Conservation (phyloP, 805 yeast species). For the Ogataea trehalophila region DNA sequence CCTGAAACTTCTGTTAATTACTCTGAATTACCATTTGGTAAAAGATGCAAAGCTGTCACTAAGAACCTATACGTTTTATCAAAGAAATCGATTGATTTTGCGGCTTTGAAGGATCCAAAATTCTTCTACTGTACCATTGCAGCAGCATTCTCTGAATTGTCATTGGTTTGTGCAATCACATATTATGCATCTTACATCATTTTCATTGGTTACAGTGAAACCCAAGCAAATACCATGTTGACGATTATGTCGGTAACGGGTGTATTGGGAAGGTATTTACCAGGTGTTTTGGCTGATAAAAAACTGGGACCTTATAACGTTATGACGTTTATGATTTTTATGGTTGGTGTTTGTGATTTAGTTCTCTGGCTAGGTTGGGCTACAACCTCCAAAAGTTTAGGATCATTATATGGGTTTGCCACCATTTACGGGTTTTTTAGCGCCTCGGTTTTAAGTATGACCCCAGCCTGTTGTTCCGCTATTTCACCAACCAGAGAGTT, state of each 20-base stretch:
- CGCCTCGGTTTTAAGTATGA: constrained; percentile 50
- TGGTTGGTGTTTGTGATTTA: constrained; percentile 42
- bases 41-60: constrained; percentile 4
- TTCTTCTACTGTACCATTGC: constrained; percentile 36
- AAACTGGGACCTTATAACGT: constrained; percentile 52
- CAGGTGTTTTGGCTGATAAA: constrained; percentile 50
- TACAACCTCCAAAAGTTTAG: constrained; percentile 24
- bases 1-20: constrained; percentile 9
- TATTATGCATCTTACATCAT: constrained; percentile 42
- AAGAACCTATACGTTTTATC: constrained; percentile 11
- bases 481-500: constrained; percentile 38
- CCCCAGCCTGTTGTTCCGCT: constrained; percentile 57
- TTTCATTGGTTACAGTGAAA: constrained; percentile 36
- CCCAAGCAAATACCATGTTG: constrained; percentile 37
- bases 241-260: constrained; percentile 47
- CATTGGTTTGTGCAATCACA: constrained; percentile 36
- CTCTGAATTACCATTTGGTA: constrained; percentile 3
- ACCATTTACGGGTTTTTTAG: constrained; percentile 48
- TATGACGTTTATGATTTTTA: constrained; percentile 42
- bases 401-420: constrained; percentile 46
- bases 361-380: constrained; percentile 61
- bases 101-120: constrained; percentile 34
- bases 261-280: constrained; percentile 48
- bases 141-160: constrained; percentile 36
- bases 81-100: constrained; percentile 24